Base-by-base conservation (phyloP, 2,329 filamentous ascomycete genomes). In the Fusarium setosum region DNA sequence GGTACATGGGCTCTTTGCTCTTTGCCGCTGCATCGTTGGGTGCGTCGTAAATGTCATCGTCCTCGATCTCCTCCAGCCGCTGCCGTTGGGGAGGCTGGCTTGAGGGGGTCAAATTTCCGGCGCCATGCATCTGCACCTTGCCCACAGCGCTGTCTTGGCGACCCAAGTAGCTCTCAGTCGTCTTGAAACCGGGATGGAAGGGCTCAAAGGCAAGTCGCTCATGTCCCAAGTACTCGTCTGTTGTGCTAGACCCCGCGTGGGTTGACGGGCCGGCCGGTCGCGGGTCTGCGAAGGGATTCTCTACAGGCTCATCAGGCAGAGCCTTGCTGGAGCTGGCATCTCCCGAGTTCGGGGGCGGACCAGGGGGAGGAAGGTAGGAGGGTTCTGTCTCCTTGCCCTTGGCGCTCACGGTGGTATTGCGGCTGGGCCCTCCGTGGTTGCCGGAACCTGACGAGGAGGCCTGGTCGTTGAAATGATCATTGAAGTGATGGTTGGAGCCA, bases 111-210 rank as follows among this genome's bases (percentile, higher is more conserved):
- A 63, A 63, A 32, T 59, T 55, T 56, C 69, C 74, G 34, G 75
- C 79, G 8, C 79, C 81, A 45, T 81, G 79, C 80, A 81, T 82
- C 9, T 76, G 65, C 59, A 80, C 70, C 69, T 81, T 80, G 35
- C 75, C 78, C 38, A 78, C 53, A 18, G 79, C 79, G 55, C 79
- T 81, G 15, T 81, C 79, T 65, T 81, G 79, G 32, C 79, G 73
- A 40, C 72, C 74, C 3, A 65, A 23, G 42, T 72, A 72, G 47
- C 70, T 72, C 37, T 70, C 61, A 15, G 68, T 64, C 7, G 63
- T 45, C 20, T 60, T 63, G 57, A 78, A 76, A 6, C 80, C 78
- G 3, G 79, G 79, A 45, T 81, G 75, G 62, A 77, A 81, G 6
- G 79, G 76, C 58, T 82, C 80, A 20, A 68, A 67, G 6, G 73